Percentiles rank a stretch among this genome's conserved stretches.
These are phyloP conservation scores for Corymbia maculata DNA, from an alignment of 345 rosid genomes.

Conservation along the genomic window DNA sequence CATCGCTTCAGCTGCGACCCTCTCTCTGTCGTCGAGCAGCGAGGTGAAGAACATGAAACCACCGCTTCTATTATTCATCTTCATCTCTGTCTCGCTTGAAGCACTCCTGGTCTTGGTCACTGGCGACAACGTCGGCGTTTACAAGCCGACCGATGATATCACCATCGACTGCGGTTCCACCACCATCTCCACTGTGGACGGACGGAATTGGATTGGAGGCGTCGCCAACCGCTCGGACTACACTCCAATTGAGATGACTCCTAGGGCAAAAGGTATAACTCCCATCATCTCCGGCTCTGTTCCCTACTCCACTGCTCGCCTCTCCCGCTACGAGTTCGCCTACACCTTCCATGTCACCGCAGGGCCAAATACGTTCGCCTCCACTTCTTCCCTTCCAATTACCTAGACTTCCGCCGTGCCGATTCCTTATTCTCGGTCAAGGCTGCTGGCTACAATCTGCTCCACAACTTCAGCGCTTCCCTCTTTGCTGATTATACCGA, in stretches of 20 bases:
- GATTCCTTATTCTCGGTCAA: conserved; percentile 11
- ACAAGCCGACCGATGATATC: not conserved
- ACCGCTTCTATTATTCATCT: not conserved
- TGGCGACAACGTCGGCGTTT: not conserved
- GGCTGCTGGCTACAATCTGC: conserved; percentile 1
- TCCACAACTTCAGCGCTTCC: conserved; percentile 13
- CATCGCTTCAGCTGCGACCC: too few relatives aligned
- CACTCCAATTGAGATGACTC: not conserved
- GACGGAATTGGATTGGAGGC: conserved; percentile 12
- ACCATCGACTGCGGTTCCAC: not conserved
- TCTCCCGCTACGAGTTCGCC: conserved; percentile 7
- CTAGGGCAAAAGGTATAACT: not conserved
- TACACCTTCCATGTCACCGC: conserved; percentile 13
- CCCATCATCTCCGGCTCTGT: not conserved
- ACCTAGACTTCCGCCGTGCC: not conserved
- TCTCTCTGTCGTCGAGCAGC: not conserved
- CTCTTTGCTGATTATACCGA: not conserved
- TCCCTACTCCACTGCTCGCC: conserved; percentile 14
- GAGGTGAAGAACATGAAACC: not conserved
- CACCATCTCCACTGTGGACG: not conserved
- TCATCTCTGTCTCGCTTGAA: not conserved
- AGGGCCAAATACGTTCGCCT: conserved; percentile 24
- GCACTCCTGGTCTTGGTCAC: not conserved
- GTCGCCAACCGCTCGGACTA: not conserved
- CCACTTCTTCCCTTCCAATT: conserved; percentile 5